Evolutionary conservation across 495 filamentous ascomycete genomes (phyloP).

Genomic region (Xylaria nigripes): DNA sequence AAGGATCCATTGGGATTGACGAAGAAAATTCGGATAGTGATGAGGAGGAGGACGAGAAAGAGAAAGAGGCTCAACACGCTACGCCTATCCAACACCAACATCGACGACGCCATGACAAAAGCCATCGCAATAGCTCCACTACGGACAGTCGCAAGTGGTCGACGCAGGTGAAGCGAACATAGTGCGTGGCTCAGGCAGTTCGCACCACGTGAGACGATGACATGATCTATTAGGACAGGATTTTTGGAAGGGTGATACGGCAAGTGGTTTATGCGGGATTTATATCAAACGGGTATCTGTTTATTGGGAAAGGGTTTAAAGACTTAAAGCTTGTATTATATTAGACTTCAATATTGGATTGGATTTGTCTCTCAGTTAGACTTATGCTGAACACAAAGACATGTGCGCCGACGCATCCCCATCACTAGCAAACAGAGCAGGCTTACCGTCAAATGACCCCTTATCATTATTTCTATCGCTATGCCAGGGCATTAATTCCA

Average conservation of each 20-base stretch:
- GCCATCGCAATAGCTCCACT: background rate
- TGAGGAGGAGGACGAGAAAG: background rate
- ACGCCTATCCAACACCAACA: background rate
- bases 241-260: background rate
- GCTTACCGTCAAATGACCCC: too few relatives aligned
- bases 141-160: background rate
- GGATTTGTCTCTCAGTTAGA: too few relatives aligned
- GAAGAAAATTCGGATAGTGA: background rate
- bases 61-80: background rate
- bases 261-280: background rate
- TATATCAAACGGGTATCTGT: background rate
- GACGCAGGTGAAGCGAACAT: background rate
- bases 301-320: background rate
- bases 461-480: too few relatives aligned
- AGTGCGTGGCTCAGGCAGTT: background rate
- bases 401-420: too few relatives aligned
- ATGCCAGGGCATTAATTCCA: too few relatives aligned
- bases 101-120: background rate
- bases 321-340: too few relatives aligned
- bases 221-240: background rate
- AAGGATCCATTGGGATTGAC: background rate
- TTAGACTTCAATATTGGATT: too few relatives aligned
- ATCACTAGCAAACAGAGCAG: too few relatives aligned
- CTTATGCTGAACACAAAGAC: too few relatives aligned
- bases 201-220: background rate